A percentile compares a stretch with the other conserved stretches of the same genome.
Evolutionary conservation across 306 rosid species (phyloP).

Genomic region (Alnus glutinosa): DNA sequence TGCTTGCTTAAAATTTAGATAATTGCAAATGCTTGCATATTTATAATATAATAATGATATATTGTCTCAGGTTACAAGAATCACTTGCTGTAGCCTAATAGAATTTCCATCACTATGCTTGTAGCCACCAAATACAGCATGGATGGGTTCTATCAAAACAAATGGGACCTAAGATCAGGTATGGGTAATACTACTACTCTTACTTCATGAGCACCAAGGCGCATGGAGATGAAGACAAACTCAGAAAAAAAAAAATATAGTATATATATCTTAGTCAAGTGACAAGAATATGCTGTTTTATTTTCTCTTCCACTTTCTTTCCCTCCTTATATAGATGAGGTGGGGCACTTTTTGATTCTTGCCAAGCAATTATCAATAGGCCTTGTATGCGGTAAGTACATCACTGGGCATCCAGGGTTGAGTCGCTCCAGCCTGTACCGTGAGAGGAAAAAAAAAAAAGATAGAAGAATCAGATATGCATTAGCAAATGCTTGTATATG

Average conservation of each 20-base stretch:
- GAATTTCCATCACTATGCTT: background rate
- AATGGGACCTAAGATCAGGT: background rate
- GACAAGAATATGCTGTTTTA: background rate
- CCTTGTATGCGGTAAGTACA: slow-evolving; percentile 45
- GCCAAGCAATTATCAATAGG: slow-evolving; percentile 53
- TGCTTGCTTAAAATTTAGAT: no score
- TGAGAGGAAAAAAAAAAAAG: background rate
- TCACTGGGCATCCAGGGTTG: slow-evolving; percentile 35
- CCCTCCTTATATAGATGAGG: slow-evolving; percentile 3
- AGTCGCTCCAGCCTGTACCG: slow-evolving; percentile 35
- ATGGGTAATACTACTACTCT: background rate
- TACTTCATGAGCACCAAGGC: no score
- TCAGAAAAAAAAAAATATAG: background rate
- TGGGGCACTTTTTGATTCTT: slow-evolving; percentile 28
- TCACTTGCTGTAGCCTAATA: slow-evolving; percentile 1
- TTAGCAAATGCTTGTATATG: background rate
- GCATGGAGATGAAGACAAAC: background rate
- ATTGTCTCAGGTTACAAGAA: background rate
- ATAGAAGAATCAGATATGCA: background rate
- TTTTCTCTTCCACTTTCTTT: background rate
- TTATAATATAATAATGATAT: background rate
- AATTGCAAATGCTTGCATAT: no score
- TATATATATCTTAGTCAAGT: background rate
- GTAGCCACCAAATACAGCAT: background rate
- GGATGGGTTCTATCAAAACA: background rate